Base-by-base conservation (phyloP, 2,329 filamentous ascomycete genomes). In the Fusarium sp. region DNA sequence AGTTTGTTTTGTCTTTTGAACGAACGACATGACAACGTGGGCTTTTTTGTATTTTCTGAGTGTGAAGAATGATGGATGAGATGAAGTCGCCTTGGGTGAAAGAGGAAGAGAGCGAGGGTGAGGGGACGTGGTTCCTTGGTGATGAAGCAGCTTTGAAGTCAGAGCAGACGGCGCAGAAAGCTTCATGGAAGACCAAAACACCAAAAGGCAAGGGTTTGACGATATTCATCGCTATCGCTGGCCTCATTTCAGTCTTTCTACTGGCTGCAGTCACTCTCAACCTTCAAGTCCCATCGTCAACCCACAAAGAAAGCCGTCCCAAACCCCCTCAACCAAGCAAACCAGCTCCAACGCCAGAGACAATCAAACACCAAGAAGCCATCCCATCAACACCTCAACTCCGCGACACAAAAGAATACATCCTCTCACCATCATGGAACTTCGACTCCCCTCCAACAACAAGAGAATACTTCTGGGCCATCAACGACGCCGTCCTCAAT, bases 381-480 rank as follows among this genome's bases (percentile, higher is more conserved):
- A 41, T 77, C 0, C 73, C 79, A 1, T 25, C 36, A 14, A 33
- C 31, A 0, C 71, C 82, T 1, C 75, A 63, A 5, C 70, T 83
- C 13, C 77, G 82, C 45, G 60, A 80, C 29, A 27, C 81, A 4
- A 79, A 81, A 1, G 87, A 90, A 54, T 92, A 93, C 66, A 78
- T 90, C 7, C 82, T 93, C 20, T 82, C 87, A 55, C 76, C 84
- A 0, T 71, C 81, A 4, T 93, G 91, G 91, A 80, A 91, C 65
- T 84, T 85, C 67, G 49, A 82, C 22, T 85, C 87, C 0, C 72
- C 83, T 6, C 84, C 86, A 0, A 84, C 83, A 20, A 84, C 83
- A 4, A 85, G 91, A 72, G 85, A 88, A 69, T 91, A 90, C 74
- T 81, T 86, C 67, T 93, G 90, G 90, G 87, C 82, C 1, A 86